These are phyloP conservation scores for Tetrapisispora fleetii DNA, from an alignment of 805 yeast species.

Conservation along the genomic window DNA sequence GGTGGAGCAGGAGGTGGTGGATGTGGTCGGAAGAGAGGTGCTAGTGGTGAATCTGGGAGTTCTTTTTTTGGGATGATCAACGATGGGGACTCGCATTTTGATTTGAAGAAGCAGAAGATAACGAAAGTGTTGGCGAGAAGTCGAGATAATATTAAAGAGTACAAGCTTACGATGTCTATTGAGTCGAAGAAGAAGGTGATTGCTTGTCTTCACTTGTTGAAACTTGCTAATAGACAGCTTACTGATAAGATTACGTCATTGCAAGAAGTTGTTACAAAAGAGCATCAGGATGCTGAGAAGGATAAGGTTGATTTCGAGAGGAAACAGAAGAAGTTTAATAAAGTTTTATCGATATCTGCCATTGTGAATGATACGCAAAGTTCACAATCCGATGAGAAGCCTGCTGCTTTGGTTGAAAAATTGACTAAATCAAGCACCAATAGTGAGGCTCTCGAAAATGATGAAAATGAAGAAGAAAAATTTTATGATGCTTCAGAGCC, in stretches of 20 bases:
- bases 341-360: not conserved
- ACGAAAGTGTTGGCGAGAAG: slow-evolving; percentile 30
- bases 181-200: slow-evolving; percentile 70
- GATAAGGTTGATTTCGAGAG: not conserved
- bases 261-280: slow-evolving; percentile 48
- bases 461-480: slow-evolving; percentile 13
- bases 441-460: not conserved
- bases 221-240: slow-evolving; percentile 70
- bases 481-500: slow-evolving; percentile 29
- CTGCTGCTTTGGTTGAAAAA: no score
- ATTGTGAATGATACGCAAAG: not conserved
- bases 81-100: slow-evolving; percentile 6
- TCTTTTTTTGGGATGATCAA: not conserved
- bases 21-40: not conserved
- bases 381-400: no score
- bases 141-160: slow-evolving; percentile 30
- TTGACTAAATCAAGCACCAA: no score
- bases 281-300: slow-evolving; percentile 18
- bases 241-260: slow-evolving; percentile 55
- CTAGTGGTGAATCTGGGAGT: not conserved
- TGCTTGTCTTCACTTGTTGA: slow-evolving; percentile 69
- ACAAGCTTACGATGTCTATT: slow-evolving; percentile 37
- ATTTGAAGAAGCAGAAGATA: slow-evolving; percentile 29
- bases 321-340: not conserved
- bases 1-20: not conserved